Conservation (phyloP, 2,329 filamentous ascomycete genomes). For the Stagonosporopsis chrysanthemi region DNA sequence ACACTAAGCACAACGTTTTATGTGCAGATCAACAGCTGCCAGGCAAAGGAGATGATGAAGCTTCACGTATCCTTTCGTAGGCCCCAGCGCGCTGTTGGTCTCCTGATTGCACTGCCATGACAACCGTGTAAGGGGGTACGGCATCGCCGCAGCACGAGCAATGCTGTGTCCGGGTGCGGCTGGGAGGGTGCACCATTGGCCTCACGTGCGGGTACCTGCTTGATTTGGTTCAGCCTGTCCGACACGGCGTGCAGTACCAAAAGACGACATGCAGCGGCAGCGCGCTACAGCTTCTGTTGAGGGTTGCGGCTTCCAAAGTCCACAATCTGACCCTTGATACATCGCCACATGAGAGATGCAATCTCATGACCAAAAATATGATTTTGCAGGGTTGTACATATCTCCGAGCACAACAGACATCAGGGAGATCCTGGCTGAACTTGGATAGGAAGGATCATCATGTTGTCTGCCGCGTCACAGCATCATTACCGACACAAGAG, state of each 20-base stretch:
- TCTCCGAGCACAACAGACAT: not conserved
- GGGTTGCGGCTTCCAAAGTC: not conserved
- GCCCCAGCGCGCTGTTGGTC: not conserved
- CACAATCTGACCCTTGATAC: not conserved
- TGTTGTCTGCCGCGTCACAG: slow-evolving; percentile 1
- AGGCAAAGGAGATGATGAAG: slow-evolving; percentile 1
- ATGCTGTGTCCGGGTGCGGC: slow-evolving; percentile 1
- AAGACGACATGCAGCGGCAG: not conserved
- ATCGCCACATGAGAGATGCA: not conserved
- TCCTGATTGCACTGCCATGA: too few relatives aligned
- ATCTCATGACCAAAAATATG: not conserved
- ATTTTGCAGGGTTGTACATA: not conserved
- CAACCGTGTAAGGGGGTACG: not conserved
- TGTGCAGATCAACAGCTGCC: slow-evolving; percentile 22
- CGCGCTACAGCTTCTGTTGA: slow-evolving; percentile 7
- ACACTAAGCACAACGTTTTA: slow-evolving; percentile 16
- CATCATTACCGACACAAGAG: slow-evolving; percentile 3
- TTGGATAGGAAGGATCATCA: slow-evolving; percentile 2
- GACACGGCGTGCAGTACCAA: slow-evolving; percentile 3
- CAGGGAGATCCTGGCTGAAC: not conserved
- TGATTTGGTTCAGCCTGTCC: slow-evolving; percentile 1
- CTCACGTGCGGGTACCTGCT: slow-evolving; percentile 11
- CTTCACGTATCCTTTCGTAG: not conserved
- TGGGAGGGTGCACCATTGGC: not conserved
- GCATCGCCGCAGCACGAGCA: not conserved